Evolutionary conservation across 805 yeast species (phyloP), one percentile per base, ranked within the genome.

Genomic region (Wickerhamiella siamensis): DNA sequence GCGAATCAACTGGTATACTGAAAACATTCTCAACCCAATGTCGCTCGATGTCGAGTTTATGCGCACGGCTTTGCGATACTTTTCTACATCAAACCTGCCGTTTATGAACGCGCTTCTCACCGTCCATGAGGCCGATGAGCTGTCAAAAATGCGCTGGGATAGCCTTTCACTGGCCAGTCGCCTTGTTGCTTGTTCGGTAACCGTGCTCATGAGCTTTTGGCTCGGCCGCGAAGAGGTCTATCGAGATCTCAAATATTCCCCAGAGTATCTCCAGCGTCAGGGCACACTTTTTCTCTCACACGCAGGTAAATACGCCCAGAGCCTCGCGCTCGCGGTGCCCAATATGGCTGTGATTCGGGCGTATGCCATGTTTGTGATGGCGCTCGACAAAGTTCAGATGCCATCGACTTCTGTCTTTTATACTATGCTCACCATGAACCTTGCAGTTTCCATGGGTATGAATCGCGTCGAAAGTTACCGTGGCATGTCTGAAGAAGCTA

Each of bases 371-470:
- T 18, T 22, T 8, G 31, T 36, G 4, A 4, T 36, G 38, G 38
- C 38, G 19, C 12, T 21, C 4, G 19, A 16, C 21, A 22, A 24
- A 8, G 10, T 18, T 4, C 21, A 17, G 9, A 20, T 36, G 18
- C 29, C 31, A 9, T 21, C 37, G 27, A 26, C 37, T 10, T 17
- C 20, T 4, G n/a, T 21, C 27, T 19, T 18, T 15, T 21, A 34
- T 18, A 20, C 37, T 3, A 34, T 6, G 39, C 29, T 10, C 27
- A n/a, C 15, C 18, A 37, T 8, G 52, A 48, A 9, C 10, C 67
- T 66, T 46, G 79, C 79, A 0, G 71, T 68, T 37, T 77, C 72
- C 32, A 50, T 75, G 52, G 82, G 82, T 0, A 59, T 79, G 5
- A 74, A 77, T 47, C 58, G 75, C 40, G 56, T 56, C 3, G 79